Conservation (phyloP, 108 stramenopile genomes). For the Nannochloropsis oceanica region DNA sequence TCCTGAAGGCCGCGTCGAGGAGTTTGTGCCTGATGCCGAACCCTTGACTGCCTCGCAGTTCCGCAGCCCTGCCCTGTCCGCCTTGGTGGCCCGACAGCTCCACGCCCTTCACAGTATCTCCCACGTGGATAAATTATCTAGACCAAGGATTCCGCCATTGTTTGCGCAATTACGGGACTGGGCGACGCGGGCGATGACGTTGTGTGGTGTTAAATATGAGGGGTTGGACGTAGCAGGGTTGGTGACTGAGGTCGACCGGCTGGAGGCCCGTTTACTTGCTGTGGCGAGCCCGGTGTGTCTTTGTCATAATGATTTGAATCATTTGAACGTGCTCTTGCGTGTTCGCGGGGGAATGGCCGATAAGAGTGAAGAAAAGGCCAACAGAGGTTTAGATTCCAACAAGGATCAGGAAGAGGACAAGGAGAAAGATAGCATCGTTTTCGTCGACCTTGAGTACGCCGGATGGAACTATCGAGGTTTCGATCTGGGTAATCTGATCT, state of each 20-base stretch:
- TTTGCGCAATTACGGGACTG: not conserved
- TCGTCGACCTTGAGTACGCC: constrained; percentile 49
- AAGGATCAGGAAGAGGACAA: not conserved
- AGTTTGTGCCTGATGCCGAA: constrained; percentile 6
- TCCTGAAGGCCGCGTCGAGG: constrained; percentile 39
- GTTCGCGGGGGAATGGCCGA: not conserved
- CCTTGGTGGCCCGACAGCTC: not conserved
- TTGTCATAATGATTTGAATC: constrained; percentile 48
- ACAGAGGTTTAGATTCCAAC: not conserved
- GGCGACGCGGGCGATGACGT: not conserved
- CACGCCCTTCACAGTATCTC: not conserved
- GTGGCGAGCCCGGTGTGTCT: constrained; percentile 8
- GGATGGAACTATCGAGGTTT: constrained; percentile 44
- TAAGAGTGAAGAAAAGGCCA: not conserved
- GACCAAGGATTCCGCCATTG: not conserved
- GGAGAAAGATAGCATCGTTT: not conserved
- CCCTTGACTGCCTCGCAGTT: not conserved
- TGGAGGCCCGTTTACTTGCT: constrained; percentile 3
- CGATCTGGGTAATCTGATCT: constrained; percentile 46
- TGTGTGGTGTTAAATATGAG: not conserved
- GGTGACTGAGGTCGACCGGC: not conserved
- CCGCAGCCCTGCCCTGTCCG: not conserved
- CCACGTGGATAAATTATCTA: not conserved
- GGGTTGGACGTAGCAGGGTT: constrained; percentile 20
- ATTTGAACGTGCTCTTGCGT: constrained; percentile 20